Evolutionary conservation across 495 filamentous ascomycete genomes (phyloP), one percentile per base, ranked within the genome.

Genomic region (Sabuloglossum arenarium): DNA sequence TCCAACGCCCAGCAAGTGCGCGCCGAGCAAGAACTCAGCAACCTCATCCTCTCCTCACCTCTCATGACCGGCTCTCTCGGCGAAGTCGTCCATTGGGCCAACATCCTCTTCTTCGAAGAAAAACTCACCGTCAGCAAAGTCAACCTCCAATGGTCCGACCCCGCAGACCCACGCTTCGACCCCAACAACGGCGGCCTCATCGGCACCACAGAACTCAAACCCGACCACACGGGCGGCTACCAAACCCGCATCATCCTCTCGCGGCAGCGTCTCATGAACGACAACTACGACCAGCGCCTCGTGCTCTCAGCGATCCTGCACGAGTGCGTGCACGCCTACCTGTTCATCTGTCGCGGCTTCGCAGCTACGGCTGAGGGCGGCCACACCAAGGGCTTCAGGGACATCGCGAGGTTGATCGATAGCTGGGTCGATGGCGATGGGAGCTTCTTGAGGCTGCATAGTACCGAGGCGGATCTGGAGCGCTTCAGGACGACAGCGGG

Each of bases 261-360:
- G 30, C 64, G 68, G 23, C 66, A 71, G 10, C 75, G 78, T 24
- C 68, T 79, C 19, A 63, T 66, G 25, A 64, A 70, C 49, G 58
- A 60, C 31, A 65, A 63, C 37, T 78, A 73, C 62, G 73, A 73
- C 59, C 62, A 73, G 14, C 66, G 71, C 37, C 67, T 79, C 30
- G 68, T 79, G 29, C 76, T 79, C 55, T 73, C 70, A 21, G 73
- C 76, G 1, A 77, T 79, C 55, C 61, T 79, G 54, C 76, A 79
- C 61, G 76, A 79, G 63, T 66, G 77, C 24, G 71, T 78, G 42
- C 76, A 79, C 61, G 71, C 73, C 60, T 79, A 76, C 58, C 62
- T 79, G 34, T 78, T 79, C 57, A 72, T 79, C 47, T 65, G 63
- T 55, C 73, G 72, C 59, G 76, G 76, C 29, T 75, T 78, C 54